Evolutionary conservation across 176 grass and related monocot species (phyloP).

Genomic region (Aegilops speltoides): DNA sequence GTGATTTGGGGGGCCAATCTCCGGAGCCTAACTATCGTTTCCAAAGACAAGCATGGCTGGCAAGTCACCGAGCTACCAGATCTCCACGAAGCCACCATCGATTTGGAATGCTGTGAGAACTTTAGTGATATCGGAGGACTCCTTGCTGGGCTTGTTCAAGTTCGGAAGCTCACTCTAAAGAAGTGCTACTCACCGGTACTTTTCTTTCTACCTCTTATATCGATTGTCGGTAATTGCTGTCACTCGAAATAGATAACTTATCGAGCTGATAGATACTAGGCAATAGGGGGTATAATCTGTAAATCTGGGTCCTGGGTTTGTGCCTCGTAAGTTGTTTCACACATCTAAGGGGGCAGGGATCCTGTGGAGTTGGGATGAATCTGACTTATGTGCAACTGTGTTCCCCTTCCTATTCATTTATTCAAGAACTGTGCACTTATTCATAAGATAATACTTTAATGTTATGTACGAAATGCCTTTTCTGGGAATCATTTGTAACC

Average conservation of each 20-base stretch:
- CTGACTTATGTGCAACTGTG: too few species aligned
- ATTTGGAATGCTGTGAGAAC: not conserved
- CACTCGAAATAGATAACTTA: not conserved
- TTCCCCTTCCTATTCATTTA: too few species aligned
- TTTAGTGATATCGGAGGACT: not conserved
- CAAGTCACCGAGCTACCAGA: not conserved
- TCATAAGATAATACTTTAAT: too few species aligned
- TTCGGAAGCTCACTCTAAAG: not conserved
- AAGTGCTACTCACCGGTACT: not conserved
- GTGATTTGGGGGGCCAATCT: not conserved
- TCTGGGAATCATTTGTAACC: too few species aligned
- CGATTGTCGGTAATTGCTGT: not conserved
- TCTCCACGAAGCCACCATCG: not conserved
- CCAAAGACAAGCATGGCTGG: not conserved
- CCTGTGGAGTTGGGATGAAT: too few species aligned
- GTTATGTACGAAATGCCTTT: too few species aligned
- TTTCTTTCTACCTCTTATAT: not conserved
- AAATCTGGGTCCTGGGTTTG: not conserved
- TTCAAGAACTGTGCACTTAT: too few species aligned
- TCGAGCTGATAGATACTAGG: not conserved
- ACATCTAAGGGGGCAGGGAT: too few species aligned
- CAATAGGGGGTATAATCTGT: not conserved
- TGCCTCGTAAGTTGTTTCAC: not conserved
- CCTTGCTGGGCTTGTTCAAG: not conserved
- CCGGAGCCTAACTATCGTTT: not conserved